Percentiles rank a stretch among this genome's conserved stretches.
Evolutionary conservation across 2,329 filamentous ascomycete species (phyloP).

Genomic region (Bipolaris oryzae): DNA sequence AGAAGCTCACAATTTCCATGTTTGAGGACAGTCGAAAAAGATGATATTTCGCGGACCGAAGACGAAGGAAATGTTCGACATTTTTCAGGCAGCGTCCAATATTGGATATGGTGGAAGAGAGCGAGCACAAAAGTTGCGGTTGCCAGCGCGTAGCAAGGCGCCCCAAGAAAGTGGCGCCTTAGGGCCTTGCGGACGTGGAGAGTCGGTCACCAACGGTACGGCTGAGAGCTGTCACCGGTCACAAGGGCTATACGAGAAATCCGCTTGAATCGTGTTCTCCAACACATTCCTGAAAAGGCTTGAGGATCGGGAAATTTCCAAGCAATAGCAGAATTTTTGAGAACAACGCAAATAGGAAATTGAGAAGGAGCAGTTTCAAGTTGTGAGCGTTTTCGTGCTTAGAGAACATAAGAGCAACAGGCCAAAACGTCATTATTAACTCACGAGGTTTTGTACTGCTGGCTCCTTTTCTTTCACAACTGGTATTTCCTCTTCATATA

Average conservation of each 20-base stretch:
- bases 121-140: neutral
- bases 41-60: constrained; percentile 46
- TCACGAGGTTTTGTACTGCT: neutral
- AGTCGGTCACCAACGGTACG: neutral
- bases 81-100: constrained; percentile 9
- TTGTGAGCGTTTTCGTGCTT: too few species aligned
- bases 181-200: neutral
- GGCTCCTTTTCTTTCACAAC: constrained; percentile 8
- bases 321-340: too few species aligned
- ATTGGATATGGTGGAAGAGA: neutral
- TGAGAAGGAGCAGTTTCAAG: too few species aligned
- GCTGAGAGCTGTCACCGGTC: neutral
- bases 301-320: too few species aligned
- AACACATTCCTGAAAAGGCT: too few species aligned
- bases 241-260: neutral
- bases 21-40: constrained; percentile 45
- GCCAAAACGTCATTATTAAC: neutral
- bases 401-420: neutral
- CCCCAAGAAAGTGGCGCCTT: constrained; percentile 11
- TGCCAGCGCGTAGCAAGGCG: constrained; percentile 5
- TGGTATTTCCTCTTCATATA: constrained; percentile 45
- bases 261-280: too few species aligned
- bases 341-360: too few species aligned
- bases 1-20: constrained; percentile 45
- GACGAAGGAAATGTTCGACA: constrained; percentile 44